Conservation (phyloP, 176 grass and related monocot species). For the Bromus sterilis region DNA sequence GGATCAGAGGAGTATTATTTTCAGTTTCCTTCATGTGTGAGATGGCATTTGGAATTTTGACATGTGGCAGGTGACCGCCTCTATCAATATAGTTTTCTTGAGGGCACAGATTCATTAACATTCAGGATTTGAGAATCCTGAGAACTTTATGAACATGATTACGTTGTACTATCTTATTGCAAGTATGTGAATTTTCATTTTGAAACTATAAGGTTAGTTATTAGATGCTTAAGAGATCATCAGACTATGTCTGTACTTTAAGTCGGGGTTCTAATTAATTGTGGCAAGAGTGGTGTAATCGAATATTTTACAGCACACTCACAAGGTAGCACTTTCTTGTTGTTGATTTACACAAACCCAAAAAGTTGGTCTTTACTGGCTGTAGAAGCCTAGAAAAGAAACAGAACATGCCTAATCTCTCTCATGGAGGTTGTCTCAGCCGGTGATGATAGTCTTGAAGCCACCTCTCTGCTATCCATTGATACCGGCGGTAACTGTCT, state of each 20-base stretch:
- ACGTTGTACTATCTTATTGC: neutral
- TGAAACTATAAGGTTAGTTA: neutral
- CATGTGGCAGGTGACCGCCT: neutral
- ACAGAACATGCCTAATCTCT: neutral
- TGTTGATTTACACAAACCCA: conserved; percentile 2
- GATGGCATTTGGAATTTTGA: neutral
- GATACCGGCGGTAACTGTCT: neutral
- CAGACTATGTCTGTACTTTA: neutral
- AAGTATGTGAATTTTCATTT: neutral
- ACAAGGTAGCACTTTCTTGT: neutral
- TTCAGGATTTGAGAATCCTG: neutral
- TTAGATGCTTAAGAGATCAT: neutral
- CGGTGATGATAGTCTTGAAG: neutral
- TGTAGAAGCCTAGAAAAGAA: neutral
- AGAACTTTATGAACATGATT: neutral
- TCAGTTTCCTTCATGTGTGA: neutral
- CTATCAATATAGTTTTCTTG: neutral
- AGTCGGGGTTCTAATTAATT: neutral
- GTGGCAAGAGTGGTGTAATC: neutral
- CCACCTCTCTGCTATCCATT: neutral
- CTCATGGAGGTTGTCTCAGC: neutral
- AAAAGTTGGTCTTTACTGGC: neutral
- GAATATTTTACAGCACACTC: neutral
- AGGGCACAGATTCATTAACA: neutral
- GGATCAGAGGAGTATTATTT: no score